Conservation (phyloP, 805 yeast species). For the Zygotorulaspora florentina region DNA sequence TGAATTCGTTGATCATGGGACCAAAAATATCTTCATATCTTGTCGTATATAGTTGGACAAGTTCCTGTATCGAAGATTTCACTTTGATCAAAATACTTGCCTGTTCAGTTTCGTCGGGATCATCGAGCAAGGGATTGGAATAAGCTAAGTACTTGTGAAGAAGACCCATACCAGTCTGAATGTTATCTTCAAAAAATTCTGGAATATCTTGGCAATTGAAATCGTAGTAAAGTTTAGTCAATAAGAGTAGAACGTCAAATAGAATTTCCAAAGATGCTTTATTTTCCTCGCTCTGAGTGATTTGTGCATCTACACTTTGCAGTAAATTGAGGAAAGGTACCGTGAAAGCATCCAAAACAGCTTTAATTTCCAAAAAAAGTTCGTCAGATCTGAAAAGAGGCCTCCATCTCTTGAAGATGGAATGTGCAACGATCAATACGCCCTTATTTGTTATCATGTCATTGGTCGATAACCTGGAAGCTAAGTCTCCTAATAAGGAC, state of each 20-base stretch:
- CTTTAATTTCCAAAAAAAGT: constrained; percentile 76
- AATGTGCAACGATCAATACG: constrained; percentile 86
- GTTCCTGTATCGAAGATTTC: constrained; percentile 79
- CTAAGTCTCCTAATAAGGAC: constrained; percentile 66
- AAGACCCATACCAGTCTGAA: constrained; percentile 70
- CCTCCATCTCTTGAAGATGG: constrained; percentile 95
- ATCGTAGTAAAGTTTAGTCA: constrained; percentile 83
- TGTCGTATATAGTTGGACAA: constrained; percentile 79
- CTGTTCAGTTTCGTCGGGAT: constrained; percentile 56
- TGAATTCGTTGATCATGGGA: constrained; percentile 69
- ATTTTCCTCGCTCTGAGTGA: constrained; percentile 45
- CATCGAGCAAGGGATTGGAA: constrained; percentile 49
- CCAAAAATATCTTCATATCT: constrained; percentile 90
- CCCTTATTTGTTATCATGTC: constrained; percentile 78
- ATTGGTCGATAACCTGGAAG: constrained; percentile 55
- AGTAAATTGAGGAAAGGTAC: constrained; percentile 73
- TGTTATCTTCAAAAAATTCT: constrained; percentile 92
- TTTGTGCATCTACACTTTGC: constrained; percentile 59
- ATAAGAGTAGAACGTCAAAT: constrained; percentile 65
- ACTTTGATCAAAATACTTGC: constrained; percentile 65
- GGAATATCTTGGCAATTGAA: constrained; percentile 97
- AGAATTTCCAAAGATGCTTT: constrained; percentile 50
- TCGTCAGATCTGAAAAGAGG: constrained; percentile 90
- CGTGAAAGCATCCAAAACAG: constrained; percentile 80
- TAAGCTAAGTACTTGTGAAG: constrained; percentile 76